These are phyloP conservation scores for Helenozyma rhizophorensis DNA, from an alignment of 805 yeast species.

Conservation along the genomic window DNA sequence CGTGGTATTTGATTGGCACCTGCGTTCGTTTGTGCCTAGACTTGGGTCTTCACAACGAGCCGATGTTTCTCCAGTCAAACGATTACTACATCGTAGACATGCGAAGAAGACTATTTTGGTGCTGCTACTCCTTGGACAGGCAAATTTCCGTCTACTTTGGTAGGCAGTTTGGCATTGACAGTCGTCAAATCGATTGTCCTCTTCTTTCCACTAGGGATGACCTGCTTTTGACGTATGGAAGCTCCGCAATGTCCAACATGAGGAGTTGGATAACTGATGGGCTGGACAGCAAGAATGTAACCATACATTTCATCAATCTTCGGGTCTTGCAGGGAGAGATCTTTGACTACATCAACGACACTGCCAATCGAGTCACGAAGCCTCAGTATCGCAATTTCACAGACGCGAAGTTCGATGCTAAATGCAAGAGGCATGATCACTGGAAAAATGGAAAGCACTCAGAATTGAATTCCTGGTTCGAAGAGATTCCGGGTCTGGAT, in stretches of 20 bases:
- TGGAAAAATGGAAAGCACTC: slow-evolving; percentile 6
- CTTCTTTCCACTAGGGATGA: slow-evolving; percentile 6
- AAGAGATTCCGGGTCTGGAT: neutral
- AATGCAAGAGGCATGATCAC: slow-evolving; percentile 1
- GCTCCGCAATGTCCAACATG: neutral
- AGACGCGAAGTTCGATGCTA: neutral
- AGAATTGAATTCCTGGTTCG: slow-evolving; percentile 4
- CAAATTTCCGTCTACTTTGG: slow-evolving; percentile 8
- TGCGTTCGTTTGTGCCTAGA: slow-evolving; percentile 13
- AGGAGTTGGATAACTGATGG: neutral
- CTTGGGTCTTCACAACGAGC: slow-evolving; percentile 12
- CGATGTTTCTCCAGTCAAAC: slow-evolving; percentile 1
- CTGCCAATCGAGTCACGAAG: slow-evolving; percentile 2
- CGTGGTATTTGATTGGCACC: slow-evolving; percentile 17
- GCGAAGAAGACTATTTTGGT: slow-evolving; percentile 10
- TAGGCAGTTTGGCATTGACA: slow-evolving; percentile 8
- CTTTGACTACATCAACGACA: slow-evolving; percentile 5
- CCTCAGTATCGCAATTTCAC: too few relatives aligned
- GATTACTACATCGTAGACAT: slow-evolving; percentile 5
- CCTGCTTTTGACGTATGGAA: slow-evolving; percentile 1
- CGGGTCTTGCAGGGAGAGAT: slow-evolving; percentile 7
- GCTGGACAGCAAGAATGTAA: slow-evolving; percentile 2
- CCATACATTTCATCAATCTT: slow-evolving; percentile 6
- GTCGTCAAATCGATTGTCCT: slow-evolving; percentile 5
- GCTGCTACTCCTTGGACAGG: slow-evolving; percentile 8